Conservation (phyloP, 148 eudicot species). For the Rhododendron williamsianum region DNA sequence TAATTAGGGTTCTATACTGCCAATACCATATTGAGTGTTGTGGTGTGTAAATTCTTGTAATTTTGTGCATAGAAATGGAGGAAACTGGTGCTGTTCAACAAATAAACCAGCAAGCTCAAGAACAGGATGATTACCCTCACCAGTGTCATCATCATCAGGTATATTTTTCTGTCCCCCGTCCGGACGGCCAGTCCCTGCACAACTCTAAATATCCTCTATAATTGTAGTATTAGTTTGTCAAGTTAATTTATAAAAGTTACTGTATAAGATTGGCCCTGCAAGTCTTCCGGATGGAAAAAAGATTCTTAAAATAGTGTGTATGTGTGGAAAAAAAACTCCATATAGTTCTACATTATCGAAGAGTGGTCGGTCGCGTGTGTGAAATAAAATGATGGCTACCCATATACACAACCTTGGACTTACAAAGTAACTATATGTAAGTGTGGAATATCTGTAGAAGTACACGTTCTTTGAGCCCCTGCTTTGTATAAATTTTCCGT, state of each 20-base stretch:
- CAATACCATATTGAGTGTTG: neutral
- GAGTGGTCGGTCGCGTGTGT: no score
- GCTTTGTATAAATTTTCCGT: neutral
- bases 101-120: neutral
- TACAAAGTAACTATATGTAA: no score
- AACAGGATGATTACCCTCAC: slow-evolving; percentile 2
- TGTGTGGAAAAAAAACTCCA: no score
- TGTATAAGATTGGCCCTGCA: neutral
- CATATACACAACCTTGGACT: no score
- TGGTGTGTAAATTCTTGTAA: neutral
- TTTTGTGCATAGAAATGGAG: neutral
- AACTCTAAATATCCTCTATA: neutral
- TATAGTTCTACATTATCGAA: no score
- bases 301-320: no score
- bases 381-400: no score
- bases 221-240: neutral
- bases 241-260: neutral
- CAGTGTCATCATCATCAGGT: slow-evolving; percentile 1
- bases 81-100: neutral
- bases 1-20: neutral
- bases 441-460: no score
- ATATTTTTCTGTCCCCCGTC: neutral
- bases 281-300: no score
- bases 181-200: neutral
- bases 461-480: no score